Evolutionary conservation across 805 yeast species (phyloP).

Genomic region (Myxozyma melibiosi): DNA sequence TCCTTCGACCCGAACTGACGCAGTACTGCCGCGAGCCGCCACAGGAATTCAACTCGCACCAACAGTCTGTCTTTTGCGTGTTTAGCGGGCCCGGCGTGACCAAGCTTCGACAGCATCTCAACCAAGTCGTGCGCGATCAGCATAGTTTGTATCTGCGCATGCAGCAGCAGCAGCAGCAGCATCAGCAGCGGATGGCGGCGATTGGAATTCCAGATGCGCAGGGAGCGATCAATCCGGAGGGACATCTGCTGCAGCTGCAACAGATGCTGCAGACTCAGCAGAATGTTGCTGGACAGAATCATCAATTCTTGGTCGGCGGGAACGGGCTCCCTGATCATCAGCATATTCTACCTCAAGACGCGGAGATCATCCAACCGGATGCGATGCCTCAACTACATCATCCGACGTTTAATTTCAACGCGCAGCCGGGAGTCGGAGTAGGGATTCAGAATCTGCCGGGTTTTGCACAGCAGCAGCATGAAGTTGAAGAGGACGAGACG

Average conservation of each 20-base stretch:
- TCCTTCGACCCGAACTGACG: conserved; percentile 80
- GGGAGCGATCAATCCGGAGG: neutral
- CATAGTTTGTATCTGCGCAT: conserved; percentile 11
- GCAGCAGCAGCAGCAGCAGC: conserved; percentile 12
- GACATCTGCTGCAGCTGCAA: no score
- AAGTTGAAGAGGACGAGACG: neutral
- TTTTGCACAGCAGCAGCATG: neutral
- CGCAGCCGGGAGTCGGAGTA: no score
- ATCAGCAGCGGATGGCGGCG: neutral
- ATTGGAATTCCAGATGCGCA: neutral
- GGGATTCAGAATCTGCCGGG: no score
- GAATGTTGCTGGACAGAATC: no score
- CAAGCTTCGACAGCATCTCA: conserved; percentile 70
- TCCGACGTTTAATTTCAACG: no score
- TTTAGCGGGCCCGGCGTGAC: conserved; percentile 89
- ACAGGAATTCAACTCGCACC: conserved; percentile 83
- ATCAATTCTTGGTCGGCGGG: no score
- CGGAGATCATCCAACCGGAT: no score
- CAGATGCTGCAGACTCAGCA: no score
- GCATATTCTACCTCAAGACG: no score
- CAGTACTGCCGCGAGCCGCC: conserved; percentile 91
- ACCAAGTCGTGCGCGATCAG: conserved; percentile 32
- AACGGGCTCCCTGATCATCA: no score
- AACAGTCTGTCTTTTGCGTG: conserved; percentile 84
- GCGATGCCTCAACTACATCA: no score